These are phyloP conservation scores for Phytophthora cajani DNA, from an alignment of 352 stramenopile species.

Conservation along the genomic window DNA sequence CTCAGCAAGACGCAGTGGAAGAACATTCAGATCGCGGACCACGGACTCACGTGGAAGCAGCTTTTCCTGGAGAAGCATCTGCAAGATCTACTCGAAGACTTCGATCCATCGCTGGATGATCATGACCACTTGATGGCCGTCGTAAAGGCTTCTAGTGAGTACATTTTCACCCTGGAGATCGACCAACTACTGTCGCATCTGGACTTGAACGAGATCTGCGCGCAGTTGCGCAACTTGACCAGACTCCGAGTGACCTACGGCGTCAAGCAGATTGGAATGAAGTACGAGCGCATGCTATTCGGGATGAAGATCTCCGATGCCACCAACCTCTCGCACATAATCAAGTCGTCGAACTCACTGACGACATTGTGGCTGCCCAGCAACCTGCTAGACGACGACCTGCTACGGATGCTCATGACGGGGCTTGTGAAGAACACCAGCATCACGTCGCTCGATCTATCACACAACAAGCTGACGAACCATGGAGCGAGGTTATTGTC, in stretches of 20 bases:
- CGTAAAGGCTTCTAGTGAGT: slow-evolving; percentile 84
- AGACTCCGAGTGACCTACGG: slow-evolving; percentile 87
- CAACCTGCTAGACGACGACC: slow-evolving; percentile 93
- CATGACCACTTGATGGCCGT: slow-evolving; percentile 71
- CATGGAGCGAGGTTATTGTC: slow-evolving; percentile 89
- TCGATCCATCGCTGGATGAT: slow-evolving; percentile 63
- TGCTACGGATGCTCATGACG: slow-evolving; percentile 94
- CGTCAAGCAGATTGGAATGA: slow-evolving; percentile 93
- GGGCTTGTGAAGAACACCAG: slow-evolving; percentile 92
- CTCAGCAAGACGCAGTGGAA: slow-evolving; percentile 87
- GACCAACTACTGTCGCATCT: slow-evolving; percentile 90
- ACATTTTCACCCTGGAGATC: slow-evolving; percentile 91
- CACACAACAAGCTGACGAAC: slow-evolving; percentile 96
- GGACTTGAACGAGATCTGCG: slow-evolving; percentile 88
- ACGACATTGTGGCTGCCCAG: slow-evolving; percentile 89
- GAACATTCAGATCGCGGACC: slow-evolving; percentile 90
- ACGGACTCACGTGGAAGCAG: slow-evolving; percentile 95
- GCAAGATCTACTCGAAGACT: slow-evolving; percentile 81
- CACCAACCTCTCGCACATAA: slow-evolving; percentile 86
- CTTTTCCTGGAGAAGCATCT: slow-evolving; percentile 88
- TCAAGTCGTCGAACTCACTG: slow-evolving; percentile 86
- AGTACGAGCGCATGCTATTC: slow-evolving; percentile 95
- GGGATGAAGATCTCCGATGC: slow-evolving; percentile 96
- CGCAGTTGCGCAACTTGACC: slow-evolving; percentile 89
- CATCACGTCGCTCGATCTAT: slow-evolving; percentile 93